A percentile compares a stretch with the other conserved stretches of the same genome.
These are phyloP conservation scores for Helichrysum umbraculigerum DNA, from an alignment of 129 eudicot species.

Conservation along the genomic window DNA sequence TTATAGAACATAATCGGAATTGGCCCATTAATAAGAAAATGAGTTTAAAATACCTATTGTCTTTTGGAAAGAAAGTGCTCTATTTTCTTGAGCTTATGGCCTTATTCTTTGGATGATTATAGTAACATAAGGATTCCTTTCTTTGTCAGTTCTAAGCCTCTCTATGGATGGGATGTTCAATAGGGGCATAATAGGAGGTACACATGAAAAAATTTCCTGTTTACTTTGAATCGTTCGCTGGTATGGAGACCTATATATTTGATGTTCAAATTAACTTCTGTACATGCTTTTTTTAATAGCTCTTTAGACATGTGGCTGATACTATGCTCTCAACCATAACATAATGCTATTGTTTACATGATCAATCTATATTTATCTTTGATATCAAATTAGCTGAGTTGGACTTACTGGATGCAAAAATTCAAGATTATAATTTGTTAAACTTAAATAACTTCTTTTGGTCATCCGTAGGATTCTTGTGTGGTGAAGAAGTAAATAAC, in stretches of 20 bases:
- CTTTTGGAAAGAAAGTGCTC: not conserved
- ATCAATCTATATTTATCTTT: no score
- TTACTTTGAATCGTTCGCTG: constrained; percentile 56
- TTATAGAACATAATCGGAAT: not conserved
- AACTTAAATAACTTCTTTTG: no score
- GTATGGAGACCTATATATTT: constrained; percentile 37
- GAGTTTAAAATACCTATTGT: not conserved
- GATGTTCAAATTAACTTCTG: constrained; percentile 11
- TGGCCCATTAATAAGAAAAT: no score
- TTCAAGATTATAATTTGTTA: no score
- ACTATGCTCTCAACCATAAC: not conserved
- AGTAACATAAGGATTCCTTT: not conserved
- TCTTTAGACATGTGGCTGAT: not conserved
- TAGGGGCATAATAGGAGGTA: constrained; percentile 81
- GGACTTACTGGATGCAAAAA: no score
- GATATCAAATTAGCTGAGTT: no score
- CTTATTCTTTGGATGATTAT: not conserved
- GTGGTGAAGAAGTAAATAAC: no score
- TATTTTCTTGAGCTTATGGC: not conserved
- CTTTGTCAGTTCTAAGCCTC: constrained; percentile 54
- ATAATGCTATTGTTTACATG: no score
- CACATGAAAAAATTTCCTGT: constrained; percentile 65
- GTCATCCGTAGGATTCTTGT: no score
- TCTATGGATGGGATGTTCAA: constrained; percentile 54
- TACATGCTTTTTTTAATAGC: no score